Conservation (phyloP, 225 moss, liverwort and hornwort genomes). For the Rhytidiadelphus loreus region DNA sequence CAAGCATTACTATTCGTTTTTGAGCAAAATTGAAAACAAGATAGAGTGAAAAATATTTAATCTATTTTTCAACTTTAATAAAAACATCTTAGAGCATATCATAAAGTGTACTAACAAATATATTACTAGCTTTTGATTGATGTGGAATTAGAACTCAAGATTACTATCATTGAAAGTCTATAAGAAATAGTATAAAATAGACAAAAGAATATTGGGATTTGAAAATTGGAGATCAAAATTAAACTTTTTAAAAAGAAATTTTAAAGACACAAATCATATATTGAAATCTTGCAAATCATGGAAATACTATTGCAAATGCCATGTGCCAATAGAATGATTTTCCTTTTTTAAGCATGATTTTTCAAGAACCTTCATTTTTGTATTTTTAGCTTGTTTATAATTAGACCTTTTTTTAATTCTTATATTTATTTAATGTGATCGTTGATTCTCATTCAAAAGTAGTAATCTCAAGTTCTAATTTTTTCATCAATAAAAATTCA, state of each 20-base stretch:
- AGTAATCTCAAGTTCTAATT: no score
- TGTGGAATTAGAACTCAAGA: background rate
- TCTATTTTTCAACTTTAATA: background rate
- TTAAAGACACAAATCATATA: no score
- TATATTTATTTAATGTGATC: rapidly evolving
- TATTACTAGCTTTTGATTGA: background rate
- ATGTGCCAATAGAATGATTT: background rate
- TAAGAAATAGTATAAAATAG: background rate
- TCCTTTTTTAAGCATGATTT: background rate
- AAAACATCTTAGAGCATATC: background rate
- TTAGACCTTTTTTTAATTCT: no score
- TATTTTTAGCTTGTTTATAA: background rate
- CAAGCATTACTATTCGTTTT: background rate
- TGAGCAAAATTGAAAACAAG: background rate
- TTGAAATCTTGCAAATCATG: background rate
- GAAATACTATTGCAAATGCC: background rate
- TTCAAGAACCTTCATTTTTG: background rate
- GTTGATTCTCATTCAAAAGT: no score
- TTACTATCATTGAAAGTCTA: background rate
- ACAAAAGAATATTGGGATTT: background rate
- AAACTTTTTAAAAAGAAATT: background rate
- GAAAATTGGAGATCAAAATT: background rate
- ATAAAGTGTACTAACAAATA: rapidly evolving
- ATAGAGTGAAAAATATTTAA: background rate
- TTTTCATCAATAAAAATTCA: no score